A percentile compares a stretch with the other conserved stretches of the same genome.
phyloP scores from a whole-genome alignment of 2,329 filamentous ascomycete species.

The Cytospora schulzeri region DNA sequence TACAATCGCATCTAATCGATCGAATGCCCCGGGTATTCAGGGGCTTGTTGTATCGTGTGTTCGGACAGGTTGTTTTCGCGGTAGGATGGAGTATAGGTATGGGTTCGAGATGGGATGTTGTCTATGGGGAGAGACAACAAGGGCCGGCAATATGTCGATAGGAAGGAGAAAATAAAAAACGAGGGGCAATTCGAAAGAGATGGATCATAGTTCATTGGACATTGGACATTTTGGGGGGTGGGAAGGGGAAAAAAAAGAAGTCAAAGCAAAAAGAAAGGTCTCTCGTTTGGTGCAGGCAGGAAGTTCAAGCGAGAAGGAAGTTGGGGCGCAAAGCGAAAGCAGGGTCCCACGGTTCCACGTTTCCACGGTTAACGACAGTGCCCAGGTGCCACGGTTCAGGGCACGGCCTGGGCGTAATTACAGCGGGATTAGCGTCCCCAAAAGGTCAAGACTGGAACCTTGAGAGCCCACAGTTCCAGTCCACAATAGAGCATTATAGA shows the following conservation, averaged over 20 bases:
- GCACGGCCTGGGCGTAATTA: constrained; percentile 8
- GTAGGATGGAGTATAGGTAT: no score
- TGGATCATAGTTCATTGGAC: constrained; percentile 4
- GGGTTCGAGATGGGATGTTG: neutral
- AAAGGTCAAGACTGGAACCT: no score
- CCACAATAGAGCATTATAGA: no score
- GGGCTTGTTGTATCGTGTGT: constrained; percentile 1
- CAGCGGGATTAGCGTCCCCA: neutral
- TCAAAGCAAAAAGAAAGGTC: neutral
- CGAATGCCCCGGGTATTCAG: constrained; percentile 7
- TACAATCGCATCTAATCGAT: constrained; percentile 21
- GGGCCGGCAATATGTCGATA: no score
- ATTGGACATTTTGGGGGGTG: no score
- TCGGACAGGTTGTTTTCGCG: neutral
- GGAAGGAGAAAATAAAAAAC: neutral
- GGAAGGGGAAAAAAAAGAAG: neutral
- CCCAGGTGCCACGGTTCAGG: neutral
- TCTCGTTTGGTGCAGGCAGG: neutral
- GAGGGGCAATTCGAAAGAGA: constrained; percentile 15
- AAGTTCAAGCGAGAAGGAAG: constrained; percentile 17
- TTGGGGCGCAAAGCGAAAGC: constrained; percentile 6
- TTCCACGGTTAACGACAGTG: neutral
- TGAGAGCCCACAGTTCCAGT: no score
- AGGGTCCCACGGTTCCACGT: constrained; percentile 9
- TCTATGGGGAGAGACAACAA: neutral